Conservation (phyloP, 805 yeast species). For the Lipomyces yamanashiensis region DNA sequence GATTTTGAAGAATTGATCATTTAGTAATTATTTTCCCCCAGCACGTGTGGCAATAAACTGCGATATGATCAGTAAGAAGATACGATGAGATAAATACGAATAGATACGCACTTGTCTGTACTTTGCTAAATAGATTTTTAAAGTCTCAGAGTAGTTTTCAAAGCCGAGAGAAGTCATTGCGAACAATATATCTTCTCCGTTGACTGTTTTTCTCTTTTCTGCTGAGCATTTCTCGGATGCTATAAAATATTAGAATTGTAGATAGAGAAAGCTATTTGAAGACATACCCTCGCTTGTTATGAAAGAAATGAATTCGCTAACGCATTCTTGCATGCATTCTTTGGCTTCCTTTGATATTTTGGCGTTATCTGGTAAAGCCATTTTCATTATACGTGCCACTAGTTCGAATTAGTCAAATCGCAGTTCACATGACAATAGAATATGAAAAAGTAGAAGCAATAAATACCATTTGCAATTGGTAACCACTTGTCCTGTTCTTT, state of each 20-base stretch:
- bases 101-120: slow-evolving; percentile 53
- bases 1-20: background rate
- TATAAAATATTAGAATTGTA: background rate
- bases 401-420: background rate
- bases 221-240: slow-evolving; percentile 64
- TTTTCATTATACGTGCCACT: slow-evolving; percentile 77
- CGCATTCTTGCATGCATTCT: slow-evolving; percentile 76
- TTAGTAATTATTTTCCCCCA: slow-evolving; percentile 8
- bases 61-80: background rate
- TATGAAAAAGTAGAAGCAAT: slow-evolving; percentile 25
- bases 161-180: slow-evolving; percentile 70
- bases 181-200: slow-evolving; percentile 69
- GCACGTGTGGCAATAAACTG: slow-evolving; percentile 23
- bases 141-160: slow-evolving; percentile 70
- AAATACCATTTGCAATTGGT: slow-evolving; percentile 59
- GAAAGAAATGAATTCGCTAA: slow-evolving; percentile 67
- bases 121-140: slow-evolving; percentile 69
- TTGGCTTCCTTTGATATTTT: slow-evolving; percentile 80
- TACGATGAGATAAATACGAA: background rate
- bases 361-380: slow-evolving; percentile 71
- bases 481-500: slow-evolving; percentile 66
- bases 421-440: background rate
- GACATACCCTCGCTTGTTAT: slow-evolving; percentile 58
- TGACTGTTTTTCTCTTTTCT: slow-evolving; percentile 70
- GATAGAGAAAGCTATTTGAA: background rate